A percentile compares a stretch with the other conserved stretches of the same genome.
phyloP scores from a whole-genome alignment of 352 stramenopile species.

The Phytophthora nicotianae region DNA sequence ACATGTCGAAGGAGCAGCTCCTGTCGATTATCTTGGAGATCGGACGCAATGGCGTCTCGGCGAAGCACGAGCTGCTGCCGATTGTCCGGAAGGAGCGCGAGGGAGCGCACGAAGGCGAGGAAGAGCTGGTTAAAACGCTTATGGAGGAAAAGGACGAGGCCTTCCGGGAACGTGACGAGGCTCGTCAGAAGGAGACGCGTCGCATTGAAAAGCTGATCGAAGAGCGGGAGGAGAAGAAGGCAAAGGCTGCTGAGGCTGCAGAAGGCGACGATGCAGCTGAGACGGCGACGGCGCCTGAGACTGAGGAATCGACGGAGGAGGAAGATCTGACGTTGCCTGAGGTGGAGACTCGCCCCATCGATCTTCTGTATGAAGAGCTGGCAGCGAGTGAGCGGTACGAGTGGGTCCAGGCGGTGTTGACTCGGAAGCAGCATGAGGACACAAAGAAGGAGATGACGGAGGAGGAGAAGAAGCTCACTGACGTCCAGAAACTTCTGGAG shows the following conservation, averaged over 20 bases:
- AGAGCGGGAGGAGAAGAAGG: slow-evolving; percentile 45
- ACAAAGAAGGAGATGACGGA: slow-evolving; percentile 43
- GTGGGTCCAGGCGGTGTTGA: slow-evolving; percentile 48
- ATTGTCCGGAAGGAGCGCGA: slow-evolving; percentile 61
- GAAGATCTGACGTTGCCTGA: slow-evolving; percentile 55
- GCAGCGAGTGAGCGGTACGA: slow-evolving; percentile 45
- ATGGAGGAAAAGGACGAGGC: slow-evolving; percentile 62
- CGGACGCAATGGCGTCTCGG: slow-evolving; percentile 37
- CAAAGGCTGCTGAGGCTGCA: slow-evolving; percentile 7
- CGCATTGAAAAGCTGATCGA: slow-evolving; percentile 64
- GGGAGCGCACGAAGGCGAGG: slow-evolving; percentile 20
- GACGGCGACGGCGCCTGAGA: slow-evolving; percentile 13
- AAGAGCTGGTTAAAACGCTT: slow-evolving; percentile 39
- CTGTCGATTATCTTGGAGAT: slow-evolving; percentile 68
- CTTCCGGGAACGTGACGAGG: slow-evolving; percentile 57
- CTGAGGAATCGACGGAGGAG: slow-evolving; percentile 33
- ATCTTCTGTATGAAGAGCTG: slow-evolving; percentile 63
- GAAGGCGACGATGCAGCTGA: not conserved
- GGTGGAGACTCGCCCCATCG: slow-evolving; percentile 61
- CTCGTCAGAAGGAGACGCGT: slow-evolving; percentile 51
- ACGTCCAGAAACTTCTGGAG: slow-evolving; percentile 41
- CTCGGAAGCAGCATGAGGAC: slow-evolving; percentile 53
- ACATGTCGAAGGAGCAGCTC: slow-evolving; percentile 66
- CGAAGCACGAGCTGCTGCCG: slow-evolving; percentile 60
- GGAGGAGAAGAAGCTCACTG: slow-evolving; percentile 40